phyloP scores from a whole-genome alignment of 768 basidiomycete genomes.

The Zangia roseola region DNA sequence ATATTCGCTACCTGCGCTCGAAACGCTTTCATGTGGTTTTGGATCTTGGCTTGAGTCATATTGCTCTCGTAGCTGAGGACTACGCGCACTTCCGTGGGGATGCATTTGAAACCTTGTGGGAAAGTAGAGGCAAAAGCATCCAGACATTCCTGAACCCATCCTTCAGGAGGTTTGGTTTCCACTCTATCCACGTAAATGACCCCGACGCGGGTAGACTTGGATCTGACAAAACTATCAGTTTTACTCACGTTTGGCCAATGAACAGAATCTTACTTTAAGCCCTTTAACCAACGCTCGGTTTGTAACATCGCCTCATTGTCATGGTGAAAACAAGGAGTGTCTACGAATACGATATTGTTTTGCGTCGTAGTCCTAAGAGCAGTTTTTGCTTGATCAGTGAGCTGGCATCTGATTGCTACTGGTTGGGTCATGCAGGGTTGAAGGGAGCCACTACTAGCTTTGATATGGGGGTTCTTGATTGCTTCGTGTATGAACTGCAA shows the following conservation, averaged over 20 bases:
- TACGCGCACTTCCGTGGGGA: slow-evolving; percentile 1
- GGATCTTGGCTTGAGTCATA: rapidly evolving
- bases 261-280: not conserved
- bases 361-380: not conserved
- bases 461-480: not conserved
- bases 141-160: slow-evolving; percentile 2
- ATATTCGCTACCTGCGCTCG: not conserved
- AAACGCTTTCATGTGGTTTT: not conserved
- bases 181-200: slow-evolving; percentile 17
- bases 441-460: not conserved
- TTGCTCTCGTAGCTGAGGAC: slow-evolving; percentile 4
- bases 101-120: not conserved
- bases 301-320: not conserved
- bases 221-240: slow-evolving; percentile 1
- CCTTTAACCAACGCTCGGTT: slow-evolving; percentile 6
- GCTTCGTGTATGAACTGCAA: slow-evolving; percentile 10
- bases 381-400: not conserved
- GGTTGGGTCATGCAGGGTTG: not conserved
- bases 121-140: slow-evolving; percentile 7
- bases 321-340: slow-evolving; percentile 19
- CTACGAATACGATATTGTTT: slow-evolving; percentile 20
- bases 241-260: not conserved
- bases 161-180: not conserved
- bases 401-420: slow-evolving; percentile 13
- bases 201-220: slow-evolving; percentile 5